A percentile compares a stretch with the other conserved stretches of the same genome.
Conservation (phyloP, 495 filamentous ascomycete species). For the Penicillium goetzii region DNA sequence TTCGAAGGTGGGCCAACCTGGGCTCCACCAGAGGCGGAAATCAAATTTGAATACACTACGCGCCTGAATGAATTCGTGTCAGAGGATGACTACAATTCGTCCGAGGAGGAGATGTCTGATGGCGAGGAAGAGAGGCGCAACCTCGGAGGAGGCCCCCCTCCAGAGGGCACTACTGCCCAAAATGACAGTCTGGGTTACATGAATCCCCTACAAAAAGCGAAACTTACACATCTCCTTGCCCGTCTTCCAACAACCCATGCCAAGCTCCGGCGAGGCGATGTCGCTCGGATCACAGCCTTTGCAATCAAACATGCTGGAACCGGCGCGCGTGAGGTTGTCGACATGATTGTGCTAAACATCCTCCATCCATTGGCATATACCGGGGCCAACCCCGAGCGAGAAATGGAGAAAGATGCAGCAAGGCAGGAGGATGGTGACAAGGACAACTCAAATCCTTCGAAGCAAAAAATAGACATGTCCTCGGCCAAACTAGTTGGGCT, state of each 20-base stretch:
- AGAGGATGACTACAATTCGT: constrained; percentile 83
- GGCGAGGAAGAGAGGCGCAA: constrained; percentile 66
- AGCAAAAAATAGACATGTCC: constrained; percentile 64
- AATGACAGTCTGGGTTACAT: constrained; percentile 72
- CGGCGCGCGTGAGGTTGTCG: constrained; percentile 84
- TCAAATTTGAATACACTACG: constrained; percentile 77
- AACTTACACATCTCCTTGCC: constrained; percentile 76
- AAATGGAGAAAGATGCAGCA: constrained; percentile 41
- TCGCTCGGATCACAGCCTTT: constrained; percentile 84
- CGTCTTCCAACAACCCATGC: constrained; percentile 77
- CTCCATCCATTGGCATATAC: constrained; percentile 67
- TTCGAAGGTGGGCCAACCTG: constrained; percentile 75
- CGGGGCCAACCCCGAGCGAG: constrained; percentile 59
- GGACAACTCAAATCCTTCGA: constrained; percentile 31
- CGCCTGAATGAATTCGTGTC: constrained; percentile 75
- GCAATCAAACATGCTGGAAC: constrained; percentile 83
- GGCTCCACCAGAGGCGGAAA: constrained; percentile 64
- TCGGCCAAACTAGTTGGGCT: constrained; percentile 78
- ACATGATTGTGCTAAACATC: constrained; percentile 83
- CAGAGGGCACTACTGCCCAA: constrained; percentile 41
- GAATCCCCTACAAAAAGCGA: constrained; percentile 82
- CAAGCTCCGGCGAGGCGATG: constrained; percentile 79
- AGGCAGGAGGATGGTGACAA: constrained; percentile 21
- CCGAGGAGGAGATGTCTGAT: constrained; percentile 84
- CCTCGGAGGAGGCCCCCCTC: constrained; percentile 54